A percentile compares a stretch with the other conserved stretches of the same genome.
Evolutionary conservation across 129 eudicot genomes (phyloP).

Genomic region (Deinandra increscens): DNA sequence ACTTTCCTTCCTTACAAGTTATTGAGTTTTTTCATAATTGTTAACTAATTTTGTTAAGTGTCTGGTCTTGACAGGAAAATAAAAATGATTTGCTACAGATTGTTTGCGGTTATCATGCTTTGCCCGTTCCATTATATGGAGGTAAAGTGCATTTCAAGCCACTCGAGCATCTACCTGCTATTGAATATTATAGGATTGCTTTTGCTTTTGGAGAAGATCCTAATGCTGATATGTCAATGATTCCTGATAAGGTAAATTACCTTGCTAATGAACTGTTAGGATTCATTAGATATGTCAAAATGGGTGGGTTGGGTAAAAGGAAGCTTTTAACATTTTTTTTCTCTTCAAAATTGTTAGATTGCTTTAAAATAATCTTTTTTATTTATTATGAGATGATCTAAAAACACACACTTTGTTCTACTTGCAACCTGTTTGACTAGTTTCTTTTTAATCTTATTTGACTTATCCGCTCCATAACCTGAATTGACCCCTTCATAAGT

Average conservation of each 20-base stretch:
- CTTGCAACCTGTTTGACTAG: neutral
- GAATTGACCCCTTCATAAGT: neutral
- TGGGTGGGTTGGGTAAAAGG: too few species aligned
- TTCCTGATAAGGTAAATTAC: constrained; percentile 51
- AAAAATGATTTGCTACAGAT: constrained; percentile 71
- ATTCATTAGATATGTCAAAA: neutral
- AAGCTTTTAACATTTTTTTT: neutral
- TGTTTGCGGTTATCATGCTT: constrained; percentile 67
- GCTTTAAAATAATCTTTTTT: neutral
- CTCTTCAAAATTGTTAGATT: neutral
- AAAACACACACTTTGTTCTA: neutral
- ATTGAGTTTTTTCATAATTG: constrained; percentile 10
- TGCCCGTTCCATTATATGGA: constrained; percentile 70
- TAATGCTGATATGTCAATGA: constrained; percentile 33
- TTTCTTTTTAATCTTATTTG: neutral
- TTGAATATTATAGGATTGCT: constrained; percentile 56
- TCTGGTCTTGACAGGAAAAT: constrained; percentile 54
- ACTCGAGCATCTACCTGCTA: constrained; percentile 82
- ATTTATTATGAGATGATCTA: too few species aligned
- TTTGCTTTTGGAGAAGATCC: constrained; percentile 54
- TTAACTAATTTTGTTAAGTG: constrained; percentile 21
- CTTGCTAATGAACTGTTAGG: neutral
- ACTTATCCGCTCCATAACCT: neutral
- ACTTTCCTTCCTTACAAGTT: constrained; percentile 11
- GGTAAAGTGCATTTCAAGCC: constrained; percentile 76